Base-by-base conservation (phyloP, 768 basidiomycete genomes). In the Collybia mongolica region DNA sequence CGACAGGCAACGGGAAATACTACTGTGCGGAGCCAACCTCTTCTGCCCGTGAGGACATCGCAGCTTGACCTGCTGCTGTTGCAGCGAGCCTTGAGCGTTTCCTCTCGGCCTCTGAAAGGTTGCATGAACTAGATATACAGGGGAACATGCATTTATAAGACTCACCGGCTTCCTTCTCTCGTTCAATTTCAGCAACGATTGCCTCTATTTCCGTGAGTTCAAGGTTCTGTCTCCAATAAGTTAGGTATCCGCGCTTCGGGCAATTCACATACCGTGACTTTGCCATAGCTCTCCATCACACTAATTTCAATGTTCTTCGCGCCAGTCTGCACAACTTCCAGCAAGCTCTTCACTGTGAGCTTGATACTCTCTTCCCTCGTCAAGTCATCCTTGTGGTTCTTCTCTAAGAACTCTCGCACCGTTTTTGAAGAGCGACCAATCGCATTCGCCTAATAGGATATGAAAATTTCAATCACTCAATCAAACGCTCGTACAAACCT, bases 271-370 rank as follows among this genome's bases (percentile, higher is more conserved):
- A 97, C 95, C 39, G 92, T 91, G 48, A 96, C 83, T 72, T 94
- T 90, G 52, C 92, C 91, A 65, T 93, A 98, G 53, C 86, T 82
- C 64, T 97, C 94, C 92, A 98, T 95, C 39, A 98, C 91, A 54
- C 90, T 94, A 60, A 99, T 93, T 68, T 99, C 97, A 55, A 99
- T 98, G 69, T 99, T 99, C 77, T 98, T 98, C 4, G 97, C 97
- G n/a, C 97, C 97, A 1, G 97, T 98, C 72, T 98, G 97, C 6
- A 99, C 97, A 32, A 99, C 95, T 68, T 99, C 97, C 19, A 99
- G 76, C 60, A 99, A 74, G 65, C 88, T 90, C 75, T 98, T 98
- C 54, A 99, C 83, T 0, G 97, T 93, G 42, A 99, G 73, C 68
- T 97, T 97, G 68, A 99, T 90, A 45, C 88, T 86, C 53, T 97